Base-by-base conservation (phyloP, 306 rosid genomes). In the Fragaria ananassa region DNA sequence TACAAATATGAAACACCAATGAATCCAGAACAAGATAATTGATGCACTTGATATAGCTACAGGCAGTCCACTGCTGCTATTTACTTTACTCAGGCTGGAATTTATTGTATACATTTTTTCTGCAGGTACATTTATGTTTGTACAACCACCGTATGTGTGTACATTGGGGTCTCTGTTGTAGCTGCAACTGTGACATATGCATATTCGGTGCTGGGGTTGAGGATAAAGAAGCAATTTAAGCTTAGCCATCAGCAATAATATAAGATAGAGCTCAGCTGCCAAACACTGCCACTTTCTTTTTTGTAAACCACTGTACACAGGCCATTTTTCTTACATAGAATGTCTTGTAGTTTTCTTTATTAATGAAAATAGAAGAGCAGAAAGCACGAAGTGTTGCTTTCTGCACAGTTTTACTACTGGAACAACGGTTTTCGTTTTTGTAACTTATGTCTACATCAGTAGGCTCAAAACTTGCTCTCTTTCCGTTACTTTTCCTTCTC, bases 81-180 rank as follows among this genome's bases (percentile, higher is more conserved):
- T 63, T 42, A 54, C 69, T n/a, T 31, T 10, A 15, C 14, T 58
- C 9, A 29, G 63, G 37, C 60, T 81, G 75, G 68, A 73, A 61
- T 69, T 75, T 57, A 62, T 61, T 18, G 21, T 39, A 17, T 35
- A 76, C 69, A 75, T 78, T 60, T 65, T 72, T 64, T 76, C 47
- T 82, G 76, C 84, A 91, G 97, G 90, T 94, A 90, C 76, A 86
- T 94, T 68, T 94, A 94, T 80, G 91, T 81, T 60, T 90, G 91
- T 71, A 90, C 93, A 31, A 85, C 89, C 10, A 91, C 93, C 2
- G 78, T 89, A 47, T 90, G 93, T 74, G 83, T 92, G 70, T 89
- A 89, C 75, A 72, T 83, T 4, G 95, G 93, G 37, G 90, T 88
- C 72, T 81, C 71, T 70, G 61, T 87, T 70, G 91, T 92, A 49